phyloP scores from a whole-genome alignment of 257 asterid genomes.

The Solanum pennellii region DNA sequence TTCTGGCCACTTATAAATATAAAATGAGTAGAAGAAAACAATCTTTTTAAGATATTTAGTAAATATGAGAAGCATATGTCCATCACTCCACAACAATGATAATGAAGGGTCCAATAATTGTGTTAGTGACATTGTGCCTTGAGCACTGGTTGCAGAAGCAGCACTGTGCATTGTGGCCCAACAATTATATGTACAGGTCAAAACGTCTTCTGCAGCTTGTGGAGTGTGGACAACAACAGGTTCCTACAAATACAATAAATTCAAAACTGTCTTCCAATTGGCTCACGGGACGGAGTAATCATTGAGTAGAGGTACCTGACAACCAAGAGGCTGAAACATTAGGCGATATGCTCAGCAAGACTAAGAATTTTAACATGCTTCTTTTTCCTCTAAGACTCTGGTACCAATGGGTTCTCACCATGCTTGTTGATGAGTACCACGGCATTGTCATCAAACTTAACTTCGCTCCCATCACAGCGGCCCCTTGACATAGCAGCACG shows the following conservation, averaged over 20 bases:
- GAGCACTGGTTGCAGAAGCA: background rate
- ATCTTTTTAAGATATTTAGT: background rate
- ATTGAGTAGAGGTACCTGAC: background rate
- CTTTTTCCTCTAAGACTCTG: conserved; percentile 80
- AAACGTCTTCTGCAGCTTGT: background rate
- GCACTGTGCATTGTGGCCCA: background rate
- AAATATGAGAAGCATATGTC: background rate
- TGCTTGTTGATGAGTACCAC: conserved; percentile 81
- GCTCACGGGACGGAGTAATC: background rate
- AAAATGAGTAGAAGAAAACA: too few relatives aligned
- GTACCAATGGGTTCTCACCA: conserved; percentile 93
- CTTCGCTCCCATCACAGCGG: conserved; percentile 85
- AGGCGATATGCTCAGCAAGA: conserved; percentile 78
- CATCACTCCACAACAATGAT: background rate
- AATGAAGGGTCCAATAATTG: background rate
- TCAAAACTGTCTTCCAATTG: background rate
- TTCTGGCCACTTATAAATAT: background rate
- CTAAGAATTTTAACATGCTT: conserved; percentile 96
- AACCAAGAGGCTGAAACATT: background rate
- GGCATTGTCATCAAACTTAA: conserved; percentile 88
- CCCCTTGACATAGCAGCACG: conserved; percentile 91
- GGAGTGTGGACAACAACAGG: background rate
- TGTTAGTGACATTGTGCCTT: background rate
- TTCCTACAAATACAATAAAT: background rate
- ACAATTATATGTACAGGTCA: background rate